Evolutionary conservation across 139 green algal species (phyloP).

Genomic region (Eudorina sp.): DNA sequence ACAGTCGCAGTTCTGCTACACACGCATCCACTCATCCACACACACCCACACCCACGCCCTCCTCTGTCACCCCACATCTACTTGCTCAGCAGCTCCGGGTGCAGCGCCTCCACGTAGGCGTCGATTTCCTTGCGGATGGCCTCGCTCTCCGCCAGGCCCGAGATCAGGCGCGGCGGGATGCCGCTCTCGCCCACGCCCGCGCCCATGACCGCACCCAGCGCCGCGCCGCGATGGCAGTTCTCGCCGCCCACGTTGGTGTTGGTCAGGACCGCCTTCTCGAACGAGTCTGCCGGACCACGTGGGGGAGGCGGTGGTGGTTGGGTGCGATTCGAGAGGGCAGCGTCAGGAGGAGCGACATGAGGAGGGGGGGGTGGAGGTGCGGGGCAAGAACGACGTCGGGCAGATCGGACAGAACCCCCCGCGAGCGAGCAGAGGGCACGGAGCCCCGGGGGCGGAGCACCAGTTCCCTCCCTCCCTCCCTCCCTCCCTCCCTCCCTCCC

Average conservation of each 20-base stretch:
- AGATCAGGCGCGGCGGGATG: constrained; percentile 64
- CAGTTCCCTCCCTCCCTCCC: no score
- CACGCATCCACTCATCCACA: no score
- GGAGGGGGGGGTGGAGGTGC: no score
- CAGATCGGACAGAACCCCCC: no score
- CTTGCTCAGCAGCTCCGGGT: constrained; percentile 29
- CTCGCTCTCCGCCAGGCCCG: constrained; percentile 53
- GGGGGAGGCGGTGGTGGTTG: no score
- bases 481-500: no score
- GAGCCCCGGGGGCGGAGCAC: no score
- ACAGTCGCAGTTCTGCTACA: no score
- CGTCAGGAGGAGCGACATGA: background rate
- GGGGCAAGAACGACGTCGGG: no score
- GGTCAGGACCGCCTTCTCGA: constrained; percentile 72
- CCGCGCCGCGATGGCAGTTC: constrained; percentile 78
- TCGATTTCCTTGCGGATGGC: constrained; percentile 70
- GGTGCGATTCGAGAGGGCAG: background rate
- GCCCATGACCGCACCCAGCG: constrained; percentile 73
- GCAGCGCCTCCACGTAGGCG: constrained; percentile 57
- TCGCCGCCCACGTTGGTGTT: constrained; percentile 80
- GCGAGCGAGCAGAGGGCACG: no score
- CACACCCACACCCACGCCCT: no score
- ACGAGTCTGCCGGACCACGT: constrained; percentile 51
- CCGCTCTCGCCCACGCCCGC: constrained; percentile 60
- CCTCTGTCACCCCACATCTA: background rate